Base-by-base conservation (phyloP, 2,329 filamentous ascomycete genomes). In the Aspergillus tanneri region DNA sequence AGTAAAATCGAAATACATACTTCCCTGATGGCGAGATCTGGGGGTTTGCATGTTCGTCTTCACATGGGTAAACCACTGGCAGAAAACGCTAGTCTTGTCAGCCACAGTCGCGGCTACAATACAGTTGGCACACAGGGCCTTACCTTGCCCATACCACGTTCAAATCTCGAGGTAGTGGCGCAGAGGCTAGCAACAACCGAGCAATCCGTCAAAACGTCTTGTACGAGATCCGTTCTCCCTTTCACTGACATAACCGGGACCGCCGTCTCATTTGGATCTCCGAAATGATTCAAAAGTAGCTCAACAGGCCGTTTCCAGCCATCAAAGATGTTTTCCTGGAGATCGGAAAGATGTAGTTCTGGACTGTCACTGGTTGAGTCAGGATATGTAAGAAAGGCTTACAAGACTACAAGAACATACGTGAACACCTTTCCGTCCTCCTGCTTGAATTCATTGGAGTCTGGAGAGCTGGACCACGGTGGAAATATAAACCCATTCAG, bases 121-220 rank as follows among this genome's bases (percentile, higher is more conserved):
- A 11, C 12, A 14, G n/a, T n/a, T 34, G 16, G 10, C 19, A 21
- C 12, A 28, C 18, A 21, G 2, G 21, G 21, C 62, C 73, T 55
- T 74, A 90, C 87, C 67, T 85, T 84, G 28, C 79, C 77, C 67
- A 86, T 80, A 2, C 86, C 86, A 14, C 84, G 84, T 52, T 85
- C 79, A 7, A 85, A 78, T 54, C 88, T 80, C 32, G 85, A 84
- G 51, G 86, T 84, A 19, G 83, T 85, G 21, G 91, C 90, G 65
- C 91, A 96, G 5, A 99, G 78, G 66, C 93, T 96, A 12, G 93
- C 93, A 22, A 99, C 92, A 3, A 99, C 92, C 1, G 93, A 97
- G 65, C 93, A 99, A 67, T 99, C 93, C 0, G 92, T 95, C 4
- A 92, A 91, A 50, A 95, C 84, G 69, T 99, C 93, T 69, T 99